phyloP scores from a whole-genome alignment of 257 asterid species.

The Anisodus acutangulus region DNA sequence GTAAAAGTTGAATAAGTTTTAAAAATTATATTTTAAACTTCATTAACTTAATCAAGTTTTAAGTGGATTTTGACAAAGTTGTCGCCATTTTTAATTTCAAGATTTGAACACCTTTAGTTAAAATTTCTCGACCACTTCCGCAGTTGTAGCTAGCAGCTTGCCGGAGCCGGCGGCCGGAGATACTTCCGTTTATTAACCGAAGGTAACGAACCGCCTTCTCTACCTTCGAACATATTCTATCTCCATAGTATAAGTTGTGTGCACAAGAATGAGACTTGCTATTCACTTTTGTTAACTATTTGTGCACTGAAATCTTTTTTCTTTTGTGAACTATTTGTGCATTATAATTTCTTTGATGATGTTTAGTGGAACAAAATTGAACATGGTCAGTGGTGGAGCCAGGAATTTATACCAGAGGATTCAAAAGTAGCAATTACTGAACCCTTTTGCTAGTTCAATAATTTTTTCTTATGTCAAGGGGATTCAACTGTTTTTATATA shows the following conservation, averaged over 20 bases:
- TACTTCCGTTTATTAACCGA: neutral
- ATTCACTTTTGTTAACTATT: neutral
- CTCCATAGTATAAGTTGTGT: neutral
- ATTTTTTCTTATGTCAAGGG: neutral
- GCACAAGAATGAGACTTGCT: neutral
- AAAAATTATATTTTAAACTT: too few relatives aligned
- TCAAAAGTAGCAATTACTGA: neutral
- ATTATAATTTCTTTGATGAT: neutral
- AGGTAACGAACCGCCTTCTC: neutral
- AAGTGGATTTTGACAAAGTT: too few relatives aligned
- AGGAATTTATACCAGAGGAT: neutral
- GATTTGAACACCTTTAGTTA: too few relatives aligned
- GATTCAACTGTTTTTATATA: neutral
- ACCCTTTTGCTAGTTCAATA: neutral
- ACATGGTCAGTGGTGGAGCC: neutral
- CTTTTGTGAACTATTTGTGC: neutral
- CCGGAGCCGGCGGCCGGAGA: constrained; percentile 8
- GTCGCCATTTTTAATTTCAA: too few relatives aligned
- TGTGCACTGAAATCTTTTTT: neutral
- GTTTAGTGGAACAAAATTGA: neutral
- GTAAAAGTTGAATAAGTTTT: too few relatives aligned
- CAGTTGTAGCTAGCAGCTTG: neutral
- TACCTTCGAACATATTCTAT: neutral
- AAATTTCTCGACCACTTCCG: neutral
- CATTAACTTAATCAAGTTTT: too few relatives aligned